Base-by-base conservation (phyloP, 768 basidiomycete species). In the Austroboletus eburneus region DNA sequence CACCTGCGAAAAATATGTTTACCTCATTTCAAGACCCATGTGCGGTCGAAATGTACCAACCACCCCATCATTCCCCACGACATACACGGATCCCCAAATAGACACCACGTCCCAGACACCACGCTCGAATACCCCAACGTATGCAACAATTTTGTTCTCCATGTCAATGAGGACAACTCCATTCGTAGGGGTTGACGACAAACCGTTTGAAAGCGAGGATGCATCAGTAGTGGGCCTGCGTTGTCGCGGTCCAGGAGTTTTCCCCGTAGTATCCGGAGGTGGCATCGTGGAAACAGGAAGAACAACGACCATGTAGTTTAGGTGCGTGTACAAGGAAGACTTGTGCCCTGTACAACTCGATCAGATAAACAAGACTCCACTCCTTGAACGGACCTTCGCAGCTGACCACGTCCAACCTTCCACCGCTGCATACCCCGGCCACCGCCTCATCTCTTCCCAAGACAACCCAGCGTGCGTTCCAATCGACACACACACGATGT, bases 391-490 rank as follows among this genome's bases (percentile, higher is more conserved):
- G 45, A 87, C 94, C 95, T 74, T 98, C 96, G 58, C 92, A 91
- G 1, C 93, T 93, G 61, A 83, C 91, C 45, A 88, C 91, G 0
- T 85, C 77, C 4, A 89, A 86, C 48, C 92, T 71, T 4, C 88
- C 91, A 16, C 93, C 89, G 0, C 79, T 76, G 1, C 85, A 82
- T 57, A 89, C 92, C 8, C 87, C 72, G 57, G 94, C 94, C 20
- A 97, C 83, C 4, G 92, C 94, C 57, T 98, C 96, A 38, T 96
- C 89, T 47, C 88, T 69, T 0, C 92, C 95, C 2, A 98, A 77
- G 12, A 92, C 79, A 56, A 97, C 82, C 58, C 87, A 83, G 35
- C 71, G 72, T n/a, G 72, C 72, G 27, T 74, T 72, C 76, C 81
- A 79, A 57, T 93, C 83, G 77, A 92, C 84, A 25, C 78, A 78